Evolutionary conservation across 345 rosid genomes (phyloP), one percentile per base, ranked within the genome.

Genomic region (Salix arbutifolia): DNA sequence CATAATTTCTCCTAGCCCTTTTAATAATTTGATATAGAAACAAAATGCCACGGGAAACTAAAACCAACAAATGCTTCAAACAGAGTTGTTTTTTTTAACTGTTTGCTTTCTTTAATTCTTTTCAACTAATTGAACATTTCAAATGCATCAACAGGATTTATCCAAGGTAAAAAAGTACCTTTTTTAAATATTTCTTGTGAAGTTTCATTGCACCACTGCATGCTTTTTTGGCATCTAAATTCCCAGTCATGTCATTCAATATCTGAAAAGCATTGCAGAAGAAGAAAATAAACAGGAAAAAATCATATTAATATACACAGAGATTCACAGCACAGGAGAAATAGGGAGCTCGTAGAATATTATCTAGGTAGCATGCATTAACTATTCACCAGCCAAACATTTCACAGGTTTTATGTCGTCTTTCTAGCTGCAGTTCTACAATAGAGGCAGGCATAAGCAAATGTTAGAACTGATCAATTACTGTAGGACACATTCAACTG

Each of bases 151-250:
- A n/a, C 70, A 50, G 70, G 74, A 74, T 19, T 19, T 33, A 60
- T 19, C 25, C n/a, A 38, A 73, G 53, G 74, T 61, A 48, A 65
- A 75, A 11, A 23, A 26, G 14, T 77, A 92, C 98, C 94, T 91
- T 93, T 74, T 87, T 93, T 37, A 96, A 82, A 74, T 96, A 96
- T 74, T 96, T 96, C 87, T 93, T 96, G 82, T 96, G 99, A 74
- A 96, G 97, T 85, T 96, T 96, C 95, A 96, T 85, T 33, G 99
- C 99, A 42, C 91, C 94, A 37, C 68, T 78, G 88, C 99, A 96
- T 11, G 99, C 92, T 72, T 96, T 93, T 79, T 88, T 93, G 46
- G 99, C 99, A 80, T 96, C 98, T 72, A 93, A 84, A 74, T 88
- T 92, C 53, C 99, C 99, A 28, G 97, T 92, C 35, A 91, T 90